phyloP scores from a whole-genome alignment of 768 basidiomycete species.

The Cystofilobasidium macerans region DNA sequence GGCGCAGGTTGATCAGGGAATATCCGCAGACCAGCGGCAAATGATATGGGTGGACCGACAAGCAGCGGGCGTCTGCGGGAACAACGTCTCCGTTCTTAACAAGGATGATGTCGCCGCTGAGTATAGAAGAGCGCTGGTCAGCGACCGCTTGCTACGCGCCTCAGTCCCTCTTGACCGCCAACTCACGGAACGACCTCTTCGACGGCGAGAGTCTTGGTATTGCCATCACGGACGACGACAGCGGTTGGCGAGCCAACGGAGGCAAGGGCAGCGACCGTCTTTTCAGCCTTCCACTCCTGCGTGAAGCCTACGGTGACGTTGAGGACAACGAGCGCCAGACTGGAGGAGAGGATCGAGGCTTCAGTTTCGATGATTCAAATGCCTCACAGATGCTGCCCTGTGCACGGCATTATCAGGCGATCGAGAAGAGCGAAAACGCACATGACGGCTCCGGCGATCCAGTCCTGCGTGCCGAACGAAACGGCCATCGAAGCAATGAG shows the following conservation, averaged over 20 bases:
- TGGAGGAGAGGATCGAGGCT: too few species aligned
- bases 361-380: too few species aligned
- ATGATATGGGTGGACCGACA: too few species aligned
- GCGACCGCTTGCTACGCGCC: too few species aligned
- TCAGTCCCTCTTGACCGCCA: too few species aligned
- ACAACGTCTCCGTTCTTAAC: slow-evolving; percentile 42
- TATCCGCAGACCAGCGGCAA: too few species aligned
- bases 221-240: slow-evolving; percentile 35
- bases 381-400: too few species aligned
- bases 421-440: too few species aligned
- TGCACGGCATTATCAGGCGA: too few species aligned
- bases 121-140: neutral
- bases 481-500: slow-evolving; percentile 13
- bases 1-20: too few species aligned
- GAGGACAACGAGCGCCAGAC: slow-evolving; percentile 36
- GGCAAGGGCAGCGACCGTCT: slow-evolving; percentile 41
- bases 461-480: slow-evolving; percentile 26
- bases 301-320: slow-evolving; percentile 37
- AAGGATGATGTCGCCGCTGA: slow-evolving; percentile 42
- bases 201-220: slow-evolving; percentile 28
- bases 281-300: slow-evolving; percentile 40
- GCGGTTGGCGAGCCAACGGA: slow-evolving; percentile 40
- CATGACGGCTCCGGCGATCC: slow-evolving; percentile 33
- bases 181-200: slow-evolving; percentile 36
- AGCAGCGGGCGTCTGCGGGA: slow-evolving; percentile 42